phyloP scores from a whole-genome alignment of 176 grass and related monocot genomes.

The Pontederia crassipes region DNA sequence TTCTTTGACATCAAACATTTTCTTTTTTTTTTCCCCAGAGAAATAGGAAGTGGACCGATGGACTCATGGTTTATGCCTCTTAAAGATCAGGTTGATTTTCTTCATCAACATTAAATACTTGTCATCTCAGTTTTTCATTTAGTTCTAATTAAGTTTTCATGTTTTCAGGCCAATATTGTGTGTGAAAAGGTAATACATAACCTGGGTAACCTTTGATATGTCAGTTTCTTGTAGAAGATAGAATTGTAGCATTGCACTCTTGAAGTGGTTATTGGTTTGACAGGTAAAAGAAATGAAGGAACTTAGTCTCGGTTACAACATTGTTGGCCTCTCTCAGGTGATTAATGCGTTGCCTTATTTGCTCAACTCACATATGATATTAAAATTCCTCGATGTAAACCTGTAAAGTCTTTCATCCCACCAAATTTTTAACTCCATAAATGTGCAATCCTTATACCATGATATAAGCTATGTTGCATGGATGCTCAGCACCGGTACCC shows the following conservation, averaged over 20 bases:
- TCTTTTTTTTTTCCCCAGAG: slow-evolving; percentile 32
- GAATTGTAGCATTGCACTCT: slow-evolving; percentile 19
- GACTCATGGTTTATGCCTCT: slow-evolving; percentile 92
- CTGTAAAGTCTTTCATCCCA: neutral
- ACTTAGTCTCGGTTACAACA: slow-evolving; percentile 67
- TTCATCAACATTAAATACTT: slow-evolving; percentile 5
- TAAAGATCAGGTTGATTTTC: slow-evolving; percentile 52
- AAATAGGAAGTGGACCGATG: slow-evolving; percentile 67
- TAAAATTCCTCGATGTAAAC: neutral
- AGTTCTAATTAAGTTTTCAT: slow-evolving; percentile 13
- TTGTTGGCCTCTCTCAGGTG: slow-evolving; percentile 90
- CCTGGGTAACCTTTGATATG: slow-evolving; percentile 19
- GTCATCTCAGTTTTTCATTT: neutral
- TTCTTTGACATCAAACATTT: slow-evolving; percentile 21
- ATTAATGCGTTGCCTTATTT: slow-evolving; percentile 1
- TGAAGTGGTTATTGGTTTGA: slow-evolving; percentile 32
- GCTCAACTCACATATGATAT: neutral
- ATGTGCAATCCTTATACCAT: neutral
- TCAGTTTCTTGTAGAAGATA: slow-evolving; percentile 9
- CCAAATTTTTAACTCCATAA: neutral
- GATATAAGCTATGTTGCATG: neutral
- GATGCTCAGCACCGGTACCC: no score
- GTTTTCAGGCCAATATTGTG: slow-evolving; percentile 58
- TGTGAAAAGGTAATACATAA: slow-evolving; percentile 71
- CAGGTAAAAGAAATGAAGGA: slow-evolving; percentile 90